phyloP scores from a whole-genome alignment of 2,329 filamentous ascomycete genomes.

The Aspergillus niger region DNA sequence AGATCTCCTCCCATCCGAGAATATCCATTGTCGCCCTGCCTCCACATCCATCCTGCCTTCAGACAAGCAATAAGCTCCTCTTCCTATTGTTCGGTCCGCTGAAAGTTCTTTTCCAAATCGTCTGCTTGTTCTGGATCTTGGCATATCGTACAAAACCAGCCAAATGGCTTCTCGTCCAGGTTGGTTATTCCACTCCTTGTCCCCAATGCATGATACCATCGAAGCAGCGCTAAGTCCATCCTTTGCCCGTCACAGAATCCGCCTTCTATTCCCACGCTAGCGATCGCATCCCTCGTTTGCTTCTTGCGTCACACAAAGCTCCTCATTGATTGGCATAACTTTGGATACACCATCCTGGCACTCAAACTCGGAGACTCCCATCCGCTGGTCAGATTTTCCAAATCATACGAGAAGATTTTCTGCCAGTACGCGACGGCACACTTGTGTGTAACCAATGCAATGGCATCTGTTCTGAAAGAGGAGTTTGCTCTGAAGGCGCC shows the following conservation, averaged over 20 bases:
- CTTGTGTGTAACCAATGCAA: slow-evolving; percentile 86
- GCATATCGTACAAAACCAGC: slow-evolving; percentile 73
- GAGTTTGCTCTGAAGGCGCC: slow-evolving; percentile 67
- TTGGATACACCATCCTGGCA: slow-evolving; percentile 89
- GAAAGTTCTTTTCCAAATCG: slow-evolving; percentile 83
- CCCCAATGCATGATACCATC: not conserved
- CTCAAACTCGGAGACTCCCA: slow-evolving; percentile 65
- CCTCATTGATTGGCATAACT: slow-evolving; percentile 98
- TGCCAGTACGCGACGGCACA: slow-evolving; percentile 71
- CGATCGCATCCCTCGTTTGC: slow-evolving; percentile 71
- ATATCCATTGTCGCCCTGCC: slow-evolving; percentile 73
- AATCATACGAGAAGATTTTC: slow-evolving; percentile 73
- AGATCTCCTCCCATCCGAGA: slow-evolving; percentile 67
- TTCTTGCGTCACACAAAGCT: slow-evolving; percentile 77
- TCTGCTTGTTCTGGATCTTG: slow-evolving; percentile 69
- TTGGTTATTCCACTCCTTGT: slow-evolving; percentile 33
- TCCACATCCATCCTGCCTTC: slow-evolving; percentile 66
- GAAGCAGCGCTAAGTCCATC: not conserved
- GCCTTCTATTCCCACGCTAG: slow-evolving; percentile 87
- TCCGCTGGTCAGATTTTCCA: slow-evolving; percentile 75
- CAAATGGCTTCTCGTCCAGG: slow-evolving; percentile 83
- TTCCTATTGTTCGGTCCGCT: slow-evolving; percentile 78
- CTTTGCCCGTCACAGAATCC: slow-evolving; percentile 69
- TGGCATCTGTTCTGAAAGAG: slow-evolving; percentile 71
- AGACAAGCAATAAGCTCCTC: slow-evolving; percentile 67